Base-by-base conservation (phyloP, 306 rosid genomes). In the Casuarina glauca region DNA sequence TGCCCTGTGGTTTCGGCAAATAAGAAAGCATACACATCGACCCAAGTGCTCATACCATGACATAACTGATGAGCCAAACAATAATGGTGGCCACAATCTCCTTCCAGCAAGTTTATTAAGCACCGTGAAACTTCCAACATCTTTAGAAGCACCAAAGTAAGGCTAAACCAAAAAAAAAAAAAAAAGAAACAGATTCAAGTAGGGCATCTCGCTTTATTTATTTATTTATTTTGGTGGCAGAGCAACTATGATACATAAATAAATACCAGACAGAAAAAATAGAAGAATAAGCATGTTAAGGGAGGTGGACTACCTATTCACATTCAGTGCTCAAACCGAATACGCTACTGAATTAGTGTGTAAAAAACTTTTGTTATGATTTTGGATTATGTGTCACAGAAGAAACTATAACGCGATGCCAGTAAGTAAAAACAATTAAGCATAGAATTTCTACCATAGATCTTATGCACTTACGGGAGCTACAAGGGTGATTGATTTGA, bases 41-140 rank as follows among this genome's bases (percentile, higher is more conserved):
- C 96, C 93, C 73, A 93, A 67, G 72, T 93, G 97, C 80, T 90
- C 97, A 75, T 93, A 91, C 97, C 97, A 90, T 52, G 97, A 89
- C 96, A 93, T 89, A 32, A 90, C 85, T 61, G 96, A 82, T 69
- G 90, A 75, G 57, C 89, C 91, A 73, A 89, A 89, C 81, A 83
- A 52, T 42, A 87, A 19, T 35, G 91, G 92, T 9, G 96, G 91
- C 98, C 97, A 89, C 69, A 93, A 62, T 75, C 76, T 87, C 90
- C 76, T 93, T 35, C 76, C 81, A 16, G 88, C 94, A 46, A 93
- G 74, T 54, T 75, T 86, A 48, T 80, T 77, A 19, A 93, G 91
- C 68, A 84, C 94, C 11, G 50, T 77, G 63, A 76, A 62, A 80
- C 82, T 76, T 49, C 83, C 93, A 51, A 86, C 91, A 45, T 85